These are phyloP conservation scores for Sclerotinia minor DNA, from an alignment of 2,329 filamentous ascomycete species.

Conservation along the genomic window DNA sequence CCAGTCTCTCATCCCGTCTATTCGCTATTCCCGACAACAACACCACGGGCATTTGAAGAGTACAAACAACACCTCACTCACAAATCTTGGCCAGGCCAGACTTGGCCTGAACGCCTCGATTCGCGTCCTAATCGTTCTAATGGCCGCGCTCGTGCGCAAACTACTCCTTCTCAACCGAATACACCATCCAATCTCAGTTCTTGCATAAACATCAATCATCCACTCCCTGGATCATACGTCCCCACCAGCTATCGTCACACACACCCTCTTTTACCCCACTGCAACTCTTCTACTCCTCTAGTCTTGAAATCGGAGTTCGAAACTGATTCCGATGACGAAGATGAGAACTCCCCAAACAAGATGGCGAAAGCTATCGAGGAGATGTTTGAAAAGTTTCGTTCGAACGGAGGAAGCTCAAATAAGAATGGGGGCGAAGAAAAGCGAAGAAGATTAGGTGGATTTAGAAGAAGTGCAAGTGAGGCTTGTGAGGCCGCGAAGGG, in stretches of 20 bases:
- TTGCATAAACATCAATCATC: not conserved
- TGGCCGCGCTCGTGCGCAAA: constrained; percentile 17
- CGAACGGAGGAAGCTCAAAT: not conserved
- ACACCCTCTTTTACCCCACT: not conserved
- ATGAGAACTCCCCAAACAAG: constrained; percentile 18
- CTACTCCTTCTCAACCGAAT: constrained; percentile 4
- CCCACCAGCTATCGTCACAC: constrained; percentile 9
- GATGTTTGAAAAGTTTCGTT: constrained; percentile 24
- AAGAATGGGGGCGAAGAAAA: constrained; percentile 13
- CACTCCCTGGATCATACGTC: constrained; percentile 3
- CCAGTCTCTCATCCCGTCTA: constrained; percentile 8
- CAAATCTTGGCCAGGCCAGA: constrained; percentile 17
- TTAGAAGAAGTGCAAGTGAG: constrained; percentile 22
- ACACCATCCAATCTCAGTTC: constrained; percentile 13
- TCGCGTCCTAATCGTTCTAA: constrained; percentile 16
- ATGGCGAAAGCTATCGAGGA: constrained; percentile 25
- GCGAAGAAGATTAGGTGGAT: constrained; percentile 14
- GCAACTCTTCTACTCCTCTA: constrained; percentile 10
- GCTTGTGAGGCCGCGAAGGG: constrained; percentile 20
- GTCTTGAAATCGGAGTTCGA: constrained; percentile 22
- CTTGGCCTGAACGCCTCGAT: constrained; percentile 24
- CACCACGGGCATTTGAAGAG: not conserved
- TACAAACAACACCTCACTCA: constrained; percentile 21
- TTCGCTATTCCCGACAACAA: constrained; percentile 16
- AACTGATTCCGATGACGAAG: constrained; percentile 22